These are phyloP conservation scores for Rhodamnia argentea DNA, from an alignment of 345 rosid species.

Conservation along the genomic window DNA sequence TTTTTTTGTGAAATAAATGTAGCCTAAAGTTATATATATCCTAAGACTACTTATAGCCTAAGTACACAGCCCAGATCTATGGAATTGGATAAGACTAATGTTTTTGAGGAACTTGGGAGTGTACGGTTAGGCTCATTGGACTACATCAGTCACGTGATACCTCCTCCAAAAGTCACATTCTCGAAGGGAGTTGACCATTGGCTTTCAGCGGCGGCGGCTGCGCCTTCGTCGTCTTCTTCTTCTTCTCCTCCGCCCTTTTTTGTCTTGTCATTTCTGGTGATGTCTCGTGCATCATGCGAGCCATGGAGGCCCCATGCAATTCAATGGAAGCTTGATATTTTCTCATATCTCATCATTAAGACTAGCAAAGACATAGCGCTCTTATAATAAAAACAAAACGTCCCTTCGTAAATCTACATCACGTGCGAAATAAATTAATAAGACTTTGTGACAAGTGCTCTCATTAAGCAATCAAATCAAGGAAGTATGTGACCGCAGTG, in stretches of 20 bases:
- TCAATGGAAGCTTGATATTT: background rate
- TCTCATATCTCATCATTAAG: background rate
- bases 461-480: background rate
- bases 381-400: background rate
- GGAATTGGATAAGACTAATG: background rate
- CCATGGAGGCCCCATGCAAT: background rate
- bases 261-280: background rate
- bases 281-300: background rate
- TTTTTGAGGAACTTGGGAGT: background rate
- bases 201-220: background rate
- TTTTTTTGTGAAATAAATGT: no score
- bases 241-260: no score
- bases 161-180: background rate
- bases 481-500: rapidly evolving
- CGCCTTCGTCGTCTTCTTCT: background rate
- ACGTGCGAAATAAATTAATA: background rate
- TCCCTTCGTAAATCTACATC: background rate
- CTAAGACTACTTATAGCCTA: background rate
- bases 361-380: background rate
- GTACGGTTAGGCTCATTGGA: background rate
- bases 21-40: no score
- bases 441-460: background rate
- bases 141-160: background rate
- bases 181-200: background rate
- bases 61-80: background rate